These are phyloP conservation scores for Metschnikowia continentalis DNA, from an alignment of 805 yeast species.

Conservation along the genomic window DNA sequence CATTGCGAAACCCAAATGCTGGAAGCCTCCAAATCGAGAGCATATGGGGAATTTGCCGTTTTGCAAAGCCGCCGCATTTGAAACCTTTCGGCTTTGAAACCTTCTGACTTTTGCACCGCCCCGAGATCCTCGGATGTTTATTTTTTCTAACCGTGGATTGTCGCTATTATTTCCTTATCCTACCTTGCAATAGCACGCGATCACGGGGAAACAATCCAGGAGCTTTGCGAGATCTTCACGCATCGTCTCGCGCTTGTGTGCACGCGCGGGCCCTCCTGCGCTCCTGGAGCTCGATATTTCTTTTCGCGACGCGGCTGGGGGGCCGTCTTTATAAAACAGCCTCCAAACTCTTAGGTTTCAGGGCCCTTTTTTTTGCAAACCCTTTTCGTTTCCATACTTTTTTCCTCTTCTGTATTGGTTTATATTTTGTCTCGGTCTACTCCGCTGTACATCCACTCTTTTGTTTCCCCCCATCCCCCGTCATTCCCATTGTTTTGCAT, in stretches of 20 bases:
- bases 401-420: background rate
- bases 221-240: conserved; percentile 5
- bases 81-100: no score
- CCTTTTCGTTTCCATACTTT: background rate
- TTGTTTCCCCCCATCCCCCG: background rate
- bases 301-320: conserved; percentile 17
- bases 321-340: conserved; percentile 3
- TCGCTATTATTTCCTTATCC: background rate
- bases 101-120: no score
- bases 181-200: background rate
- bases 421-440: background rate
- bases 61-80: no score
- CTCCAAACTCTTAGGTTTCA: background rate
- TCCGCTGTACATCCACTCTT: conserved; percentile 3
- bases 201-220: conserved; percentile 1
- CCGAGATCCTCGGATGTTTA: background rate
- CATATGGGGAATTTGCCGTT: background rate
- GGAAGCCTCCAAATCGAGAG: background rate
- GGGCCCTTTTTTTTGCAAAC: conserved; percentile 2
- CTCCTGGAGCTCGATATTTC: conserved; percentile 12
- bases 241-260: conserved; percentile 7
- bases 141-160: background rate
- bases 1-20: background rate
- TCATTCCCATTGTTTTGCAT: background rate
- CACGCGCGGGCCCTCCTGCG: conserved; percentile 14